phyloP scores from a whole-genome alignment of 305 asterid genomes.

The Rubia peregrina region DNA sequence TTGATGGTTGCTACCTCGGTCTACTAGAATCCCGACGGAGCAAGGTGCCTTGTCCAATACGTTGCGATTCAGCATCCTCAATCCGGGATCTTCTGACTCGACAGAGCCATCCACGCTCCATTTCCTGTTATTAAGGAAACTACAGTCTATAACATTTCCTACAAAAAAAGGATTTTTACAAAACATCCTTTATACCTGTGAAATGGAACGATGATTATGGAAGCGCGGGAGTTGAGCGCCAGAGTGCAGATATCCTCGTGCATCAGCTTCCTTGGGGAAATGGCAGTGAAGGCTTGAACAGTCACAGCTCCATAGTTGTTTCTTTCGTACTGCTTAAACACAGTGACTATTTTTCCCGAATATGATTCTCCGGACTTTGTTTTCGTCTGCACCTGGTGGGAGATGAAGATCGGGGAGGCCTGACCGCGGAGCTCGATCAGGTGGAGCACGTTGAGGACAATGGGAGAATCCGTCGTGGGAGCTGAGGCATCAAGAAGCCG shows the following conservation, averaged over 20 bases:
- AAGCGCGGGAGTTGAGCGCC: constrained; percentile 20
- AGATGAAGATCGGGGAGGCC: constrained; percentile 25
- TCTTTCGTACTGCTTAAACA: constrained; percentile 15
- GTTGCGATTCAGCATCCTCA: constrained; percentile 20
- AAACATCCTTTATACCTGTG: constrained; percentile 3
- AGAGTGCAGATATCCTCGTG: constrained; percentile 28
- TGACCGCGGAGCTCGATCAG: constrained; percentile 30
- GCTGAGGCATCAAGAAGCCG: constrained; percentile 21
- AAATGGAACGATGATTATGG: constrained; percentile 26
- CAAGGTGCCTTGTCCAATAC: constrained; percentile 28
- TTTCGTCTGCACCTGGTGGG: constrained; percentile 20
- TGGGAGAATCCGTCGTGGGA: constrained; percentile 23
- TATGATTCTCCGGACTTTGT: not conserved
- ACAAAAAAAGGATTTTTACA: too few relatives aligned
- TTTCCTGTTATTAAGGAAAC: constrained; percentile 1
- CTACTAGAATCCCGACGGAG: constrained; percentile 27
- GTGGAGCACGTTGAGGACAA: constrained; percentile 19
- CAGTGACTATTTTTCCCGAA: constrained; percentile 6
- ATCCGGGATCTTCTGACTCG: constrained; percentile 18
- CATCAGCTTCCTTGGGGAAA: constrained; percentile 28
- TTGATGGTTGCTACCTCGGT: constrained; percentile 13
- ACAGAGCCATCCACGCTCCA: constrained; percentile 25
- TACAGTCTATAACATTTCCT: too few relatives aligned
- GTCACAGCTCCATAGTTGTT: constrained; percentile 7
- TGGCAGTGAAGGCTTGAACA: constrained; percentile 23